These are phyloP conservation scores for Penicillium sp. DNA, from an alignment of 2,329 filamentous ascomycete species.

Conservation along the genomic window DNA sequence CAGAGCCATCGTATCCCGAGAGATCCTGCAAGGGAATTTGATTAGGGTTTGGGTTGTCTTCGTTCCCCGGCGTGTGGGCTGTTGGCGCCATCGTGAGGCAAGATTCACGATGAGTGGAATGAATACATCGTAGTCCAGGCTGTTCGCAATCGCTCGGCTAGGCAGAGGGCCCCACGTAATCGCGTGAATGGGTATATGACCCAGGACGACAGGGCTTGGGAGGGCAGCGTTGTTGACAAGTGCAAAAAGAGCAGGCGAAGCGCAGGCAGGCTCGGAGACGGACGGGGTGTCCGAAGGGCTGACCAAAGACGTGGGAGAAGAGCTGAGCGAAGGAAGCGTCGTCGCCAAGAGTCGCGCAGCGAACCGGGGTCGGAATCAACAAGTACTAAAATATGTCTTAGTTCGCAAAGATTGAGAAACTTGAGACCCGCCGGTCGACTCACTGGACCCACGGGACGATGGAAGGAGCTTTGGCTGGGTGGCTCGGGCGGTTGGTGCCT, in stretches of 20 bases:
- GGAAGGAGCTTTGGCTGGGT: conserved; percentile 2
- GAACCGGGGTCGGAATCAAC: conserved; percentile 1
- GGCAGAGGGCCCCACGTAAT: not conserved
- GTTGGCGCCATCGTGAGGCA: conserved; percentile 39
- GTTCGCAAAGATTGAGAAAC: conserved; percentile 7
- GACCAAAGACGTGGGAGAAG: not conserved
- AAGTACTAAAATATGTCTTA: conserved; percentile 7
- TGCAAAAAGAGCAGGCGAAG: not conserved
- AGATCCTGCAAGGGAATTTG: conserved; percentile 66
- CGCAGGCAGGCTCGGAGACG: too few relatives aligned
- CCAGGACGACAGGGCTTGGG: not conserved
- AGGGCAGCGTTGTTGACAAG: not conserved
- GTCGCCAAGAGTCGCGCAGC: conserved; percentile 1
- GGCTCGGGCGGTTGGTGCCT: not conserved
- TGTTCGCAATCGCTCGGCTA: not conserved
- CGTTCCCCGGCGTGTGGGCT: conserved; percentile 27
- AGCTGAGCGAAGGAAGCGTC: not conserved
- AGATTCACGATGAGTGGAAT: conserved; percentile 29
- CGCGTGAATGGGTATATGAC: not conserved
- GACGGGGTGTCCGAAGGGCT: not conserved
- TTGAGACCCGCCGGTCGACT: conserved; percentile 9
- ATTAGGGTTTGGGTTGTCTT: conserved; percentile 20
- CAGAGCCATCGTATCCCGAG: conserved; percentile 33
- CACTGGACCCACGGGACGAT: conserved; percentile 10
- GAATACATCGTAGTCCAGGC: conserved; percentile 34